Percentiles rank a stretch among this genome's conserved stretches.
Evolutionary conservation across 192 early-diverging fungal species (phyloP).

Genomic region (Coemansia sp.): DNA sequence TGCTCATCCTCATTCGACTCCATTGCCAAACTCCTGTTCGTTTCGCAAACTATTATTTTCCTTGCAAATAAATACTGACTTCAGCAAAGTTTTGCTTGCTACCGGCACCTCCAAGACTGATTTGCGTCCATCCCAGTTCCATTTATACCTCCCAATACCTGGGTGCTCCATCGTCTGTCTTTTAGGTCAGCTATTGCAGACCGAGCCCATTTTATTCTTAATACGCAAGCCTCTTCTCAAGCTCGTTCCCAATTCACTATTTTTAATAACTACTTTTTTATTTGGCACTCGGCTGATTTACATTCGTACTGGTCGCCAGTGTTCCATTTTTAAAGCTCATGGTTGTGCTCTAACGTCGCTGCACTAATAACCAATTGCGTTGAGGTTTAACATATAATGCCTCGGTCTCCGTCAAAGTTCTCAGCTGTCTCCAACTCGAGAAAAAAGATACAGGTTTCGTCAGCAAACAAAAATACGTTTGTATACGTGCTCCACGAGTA

Average conservation of each 20-base stretch:
- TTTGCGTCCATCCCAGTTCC: neutral
- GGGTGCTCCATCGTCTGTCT: neutral
- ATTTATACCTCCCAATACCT: neutral
- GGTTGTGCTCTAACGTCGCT: neutral
- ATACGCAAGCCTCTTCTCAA: neutral
- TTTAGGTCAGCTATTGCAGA: neutral
- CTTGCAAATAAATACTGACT: neutral
- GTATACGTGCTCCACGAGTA: slow-evolving; percentile 28
- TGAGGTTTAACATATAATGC: slow-evolving; percentile 10
- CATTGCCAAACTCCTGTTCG: neutral
- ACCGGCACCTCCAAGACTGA: neutral
- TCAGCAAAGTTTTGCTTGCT: neutral
- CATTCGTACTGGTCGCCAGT: neutral
- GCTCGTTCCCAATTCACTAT: slow-evolving; percentile 8
- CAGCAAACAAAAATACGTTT: slow-evolving; percentile 30
- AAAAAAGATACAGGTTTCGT: slow-evolving; percentile 9
- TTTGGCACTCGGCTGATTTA: neutral
- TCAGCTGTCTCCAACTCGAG: neutral
- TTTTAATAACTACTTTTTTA: slow-evolving; percentile 2
- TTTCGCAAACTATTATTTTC: neutral
- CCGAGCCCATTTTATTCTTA: neutral
- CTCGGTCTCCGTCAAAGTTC: slow-evolving; percentile 5
- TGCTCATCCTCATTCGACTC: neutral
- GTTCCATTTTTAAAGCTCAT: neutral
- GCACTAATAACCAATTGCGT: neutral